Conservation (phyloP, 768 basidiomycete species). For the Boletus barrowsii region DNA sequence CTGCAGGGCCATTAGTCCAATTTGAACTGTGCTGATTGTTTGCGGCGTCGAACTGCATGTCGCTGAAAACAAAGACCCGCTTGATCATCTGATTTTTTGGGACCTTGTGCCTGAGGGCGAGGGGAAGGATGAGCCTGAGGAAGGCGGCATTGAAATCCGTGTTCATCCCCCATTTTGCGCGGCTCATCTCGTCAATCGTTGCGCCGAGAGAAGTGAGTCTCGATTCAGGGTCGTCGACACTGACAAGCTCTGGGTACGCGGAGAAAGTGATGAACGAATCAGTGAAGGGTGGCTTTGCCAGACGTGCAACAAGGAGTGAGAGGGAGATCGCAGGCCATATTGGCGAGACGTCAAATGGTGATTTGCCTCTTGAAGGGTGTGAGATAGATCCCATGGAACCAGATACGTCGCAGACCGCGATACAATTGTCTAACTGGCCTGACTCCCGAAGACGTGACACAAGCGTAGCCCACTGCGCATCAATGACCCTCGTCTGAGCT, state of each 20-base stretch:
- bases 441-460: constrained; percentile 50
- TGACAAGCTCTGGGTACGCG: constrained; percentile 43
- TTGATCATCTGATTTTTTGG: constrained; percentile 70
- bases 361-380: not conserved
- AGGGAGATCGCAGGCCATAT: constrained; percentile 64
- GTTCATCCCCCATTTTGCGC: constrained; percentile 49
- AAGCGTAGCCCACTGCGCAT: constrained; percentile 67
- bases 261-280: constrained; percentile 72
- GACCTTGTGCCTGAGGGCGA: constrained; percentile 55
- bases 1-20: too few species aligned
- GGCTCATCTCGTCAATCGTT: constrained; percentile 37
- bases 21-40: too few species aligned
- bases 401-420: constrained; percentile 74
- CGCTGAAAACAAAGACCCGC: constrained; percentile 70
- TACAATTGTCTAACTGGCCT: constrained; percentile 54
- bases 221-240: constrained; percentile 42
- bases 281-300: constrained; percentile 63
- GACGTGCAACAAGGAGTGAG: constrained; percentile 59
- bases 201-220: constrained; percentile 29
- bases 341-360: constrained; percentile 32
- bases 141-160: constrained; percentile 65
- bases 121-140: constrained; percentile 56
- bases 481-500: constrained; percentile 43
- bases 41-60: constrained; percentile 69
- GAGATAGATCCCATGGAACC: constrained; percentile 59